These are phyloP conservation scores for Mycena galericulata DNA, from an alignment of 768 basidiomycete species.

Conservation along the genomic window DNA sequence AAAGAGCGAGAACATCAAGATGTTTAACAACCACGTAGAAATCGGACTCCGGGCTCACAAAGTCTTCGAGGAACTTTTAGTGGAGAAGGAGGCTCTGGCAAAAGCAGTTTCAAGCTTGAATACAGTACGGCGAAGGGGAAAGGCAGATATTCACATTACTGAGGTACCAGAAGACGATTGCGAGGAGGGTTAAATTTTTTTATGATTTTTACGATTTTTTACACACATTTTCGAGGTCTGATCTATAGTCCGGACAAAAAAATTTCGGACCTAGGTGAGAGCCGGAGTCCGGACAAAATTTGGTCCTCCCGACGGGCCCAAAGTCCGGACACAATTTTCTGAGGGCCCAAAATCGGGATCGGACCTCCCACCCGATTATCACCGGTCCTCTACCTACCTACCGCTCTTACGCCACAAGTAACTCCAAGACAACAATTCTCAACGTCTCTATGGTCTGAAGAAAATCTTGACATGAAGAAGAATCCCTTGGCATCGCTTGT, in stretches of 20 bases:
- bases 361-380: too few relatives aligned
- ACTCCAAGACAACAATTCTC: too few relatives aligned
- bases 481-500: too few relatives aligned
- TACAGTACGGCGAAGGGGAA: not conserved
- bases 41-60: not conserved
- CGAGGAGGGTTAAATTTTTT: not conserved
- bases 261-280: not conserved
- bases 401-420: too few relatives aligned
- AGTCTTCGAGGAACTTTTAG: not conserved
- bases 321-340: not conserved
- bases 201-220: not conserved
- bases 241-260: not conserved
- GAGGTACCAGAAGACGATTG: not conserved
- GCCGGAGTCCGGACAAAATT: too few relatives aligned
- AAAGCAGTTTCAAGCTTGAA: slow-evolving; percentile 10
- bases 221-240: not conserved
- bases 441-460: too few relatives aligned
- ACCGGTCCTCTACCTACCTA: too few relatives aligned
- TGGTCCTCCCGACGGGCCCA: not conserved
- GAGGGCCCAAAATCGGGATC: not conserved
- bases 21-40: not conserved
- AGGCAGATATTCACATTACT: not conserved
- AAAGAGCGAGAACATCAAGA: not conserved
- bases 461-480: too few relatives aligned
- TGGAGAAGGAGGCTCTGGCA: not conserved